Evolutionary conservation across 169 alveolate species (phyloP).

Genomic region (Plasmodium malariae): DNA sequence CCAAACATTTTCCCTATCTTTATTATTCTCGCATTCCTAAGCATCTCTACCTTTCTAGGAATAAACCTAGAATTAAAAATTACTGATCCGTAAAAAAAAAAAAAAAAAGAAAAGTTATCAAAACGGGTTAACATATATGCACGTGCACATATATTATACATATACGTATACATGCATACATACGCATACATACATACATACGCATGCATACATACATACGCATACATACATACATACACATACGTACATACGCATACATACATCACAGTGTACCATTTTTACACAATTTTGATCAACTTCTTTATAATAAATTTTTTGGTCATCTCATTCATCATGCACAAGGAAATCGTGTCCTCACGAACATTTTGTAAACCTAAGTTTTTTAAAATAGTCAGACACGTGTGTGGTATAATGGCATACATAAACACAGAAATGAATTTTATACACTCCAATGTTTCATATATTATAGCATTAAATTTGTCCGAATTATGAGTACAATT

Average conservation of each 20-base stretch:
- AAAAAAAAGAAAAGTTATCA: not conserved
- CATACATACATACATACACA: not conserved
- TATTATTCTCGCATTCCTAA: conserved; percentile 37
- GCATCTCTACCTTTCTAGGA: conserved; percentile 33
- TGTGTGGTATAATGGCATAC: conserved; percentile 55
- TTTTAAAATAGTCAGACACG: conserved; percentile 17
- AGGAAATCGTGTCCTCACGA: not conserved
- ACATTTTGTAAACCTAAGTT: conserved; percentile 38
- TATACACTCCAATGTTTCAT: conserved; percentile 48
- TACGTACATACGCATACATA: not conserved
- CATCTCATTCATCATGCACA: conserved; percentile 16
- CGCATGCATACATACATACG: not conserved
- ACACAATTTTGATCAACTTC: conserved; percentile 16
- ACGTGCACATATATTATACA: too few species aligned
- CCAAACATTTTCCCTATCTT: conserved; percentile 77
- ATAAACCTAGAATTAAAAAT: conserved; percentile 22
- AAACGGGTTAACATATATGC: too few species aligned
- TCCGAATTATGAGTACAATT: conserved; percentile 12
- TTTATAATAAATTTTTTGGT: conserved; percentile 8
- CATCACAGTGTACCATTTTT: not conserved
- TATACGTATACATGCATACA: not conserved
- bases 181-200: not conserved
- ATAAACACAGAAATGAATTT: conserved; percentile 61
- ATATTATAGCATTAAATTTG: conserved; percentile 28
- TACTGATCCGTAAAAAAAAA: not conserved